These are phyloP conservation scores for Achaetomium macrosporum DNA, from an alignment of 2,329 filamentous ascomycete species.

Conservation along the genomic window DNA sequence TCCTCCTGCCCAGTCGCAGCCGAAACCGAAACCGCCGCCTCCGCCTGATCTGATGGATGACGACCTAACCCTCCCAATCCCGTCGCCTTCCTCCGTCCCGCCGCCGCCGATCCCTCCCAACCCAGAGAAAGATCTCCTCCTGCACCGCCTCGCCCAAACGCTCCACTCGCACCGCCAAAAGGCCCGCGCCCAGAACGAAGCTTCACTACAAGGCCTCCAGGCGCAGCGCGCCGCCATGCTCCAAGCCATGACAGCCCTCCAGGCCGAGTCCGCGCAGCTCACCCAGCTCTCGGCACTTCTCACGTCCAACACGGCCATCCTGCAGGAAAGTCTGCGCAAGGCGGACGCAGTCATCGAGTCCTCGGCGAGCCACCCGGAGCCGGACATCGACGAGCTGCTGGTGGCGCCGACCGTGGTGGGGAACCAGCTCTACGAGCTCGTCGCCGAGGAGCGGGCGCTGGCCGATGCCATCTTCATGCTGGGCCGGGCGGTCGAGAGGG, in stretches of 20 bases:
- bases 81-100: constrained; percentile 46
- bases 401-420: constrained; percentile 92
- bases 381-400: constrained; percentile 81
- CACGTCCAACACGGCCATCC: constrained; percentile 68
- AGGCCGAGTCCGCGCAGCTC: constrained; percentile 67
- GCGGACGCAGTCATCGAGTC: constrained; percentile 73
- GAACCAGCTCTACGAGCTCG: constrained; percentile 83
- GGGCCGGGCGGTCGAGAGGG: constrained; percentile 66
- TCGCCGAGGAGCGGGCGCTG: constrained; percentile 81
- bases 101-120: constrained; percentile 90
- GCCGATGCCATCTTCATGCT: constrained; percentile 83
- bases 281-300: constrained; percentile 65
- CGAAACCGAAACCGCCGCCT: constrained; percentile 36
- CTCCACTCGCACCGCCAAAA: constrained; percentile 64
- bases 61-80: constrained; percentile 46
- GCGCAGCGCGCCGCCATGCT: constrained; percentile 76
- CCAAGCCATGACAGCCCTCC: constrained; percentile 60
- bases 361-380: constrained; percentile 62
- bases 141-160: constrained; percentile 67
- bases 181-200: constrained; percentile 64
- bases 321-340: constrained; percentile 69
- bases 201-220: constrained; percentile 67
- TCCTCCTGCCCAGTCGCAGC: constrained; percentile 21
- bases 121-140: constrained; percentile 85
- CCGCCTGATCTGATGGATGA: constrained; percentile 53